Conservation (phyloP, 805 yeast species). For the Candida bentonensis region DNA sequence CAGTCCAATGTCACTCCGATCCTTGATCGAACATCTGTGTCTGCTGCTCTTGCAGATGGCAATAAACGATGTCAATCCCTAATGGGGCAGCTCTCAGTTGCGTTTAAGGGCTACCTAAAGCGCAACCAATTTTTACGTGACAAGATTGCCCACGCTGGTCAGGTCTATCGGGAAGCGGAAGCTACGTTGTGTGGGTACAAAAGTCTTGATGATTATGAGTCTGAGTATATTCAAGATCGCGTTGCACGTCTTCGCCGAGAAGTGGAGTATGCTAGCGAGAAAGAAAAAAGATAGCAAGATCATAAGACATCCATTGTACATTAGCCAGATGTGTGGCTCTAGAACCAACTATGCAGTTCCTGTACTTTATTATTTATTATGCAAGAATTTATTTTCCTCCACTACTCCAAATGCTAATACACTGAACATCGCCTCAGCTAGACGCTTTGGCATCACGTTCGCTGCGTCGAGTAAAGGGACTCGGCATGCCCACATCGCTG, state of each 20-base stretch:
- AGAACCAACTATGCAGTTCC: background rate
- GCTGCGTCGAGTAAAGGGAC: slow-evolving; percentile 21
- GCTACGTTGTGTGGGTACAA: background rate
- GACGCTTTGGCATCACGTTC: slow-evolving; percentile 8
- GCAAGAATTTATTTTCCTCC: no score
- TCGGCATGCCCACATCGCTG: slow-evolving; percentile 18
- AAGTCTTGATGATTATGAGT: background rate
- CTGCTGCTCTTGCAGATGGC: background rate
- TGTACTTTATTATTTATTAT: no score
- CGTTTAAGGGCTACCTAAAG: background rate
- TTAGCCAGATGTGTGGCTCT: background rate
- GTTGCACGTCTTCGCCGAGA: background rate
- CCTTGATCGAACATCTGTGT: background rate
- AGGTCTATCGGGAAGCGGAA: background rate
- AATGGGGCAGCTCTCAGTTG: background rate
- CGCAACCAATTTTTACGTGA: background rate
- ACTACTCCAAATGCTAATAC: no score
- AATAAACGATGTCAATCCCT: background rate
- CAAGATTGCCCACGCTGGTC: background rate
- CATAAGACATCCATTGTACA: background rate
- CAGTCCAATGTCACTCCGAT: background rate
- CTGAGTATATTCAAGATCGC: background rate
- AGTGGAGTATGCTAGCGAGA: background rate
- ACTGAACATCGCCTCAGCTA: no score
- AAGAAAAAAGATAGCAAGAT: background rate